Percentiles rank a stretch among this genome's conserved stretches.
Evolutionary conservation across 495 filamentous ascomycete genomes (phyloP).

Genomic region (Annulohypoxylon bovei): DNA sequence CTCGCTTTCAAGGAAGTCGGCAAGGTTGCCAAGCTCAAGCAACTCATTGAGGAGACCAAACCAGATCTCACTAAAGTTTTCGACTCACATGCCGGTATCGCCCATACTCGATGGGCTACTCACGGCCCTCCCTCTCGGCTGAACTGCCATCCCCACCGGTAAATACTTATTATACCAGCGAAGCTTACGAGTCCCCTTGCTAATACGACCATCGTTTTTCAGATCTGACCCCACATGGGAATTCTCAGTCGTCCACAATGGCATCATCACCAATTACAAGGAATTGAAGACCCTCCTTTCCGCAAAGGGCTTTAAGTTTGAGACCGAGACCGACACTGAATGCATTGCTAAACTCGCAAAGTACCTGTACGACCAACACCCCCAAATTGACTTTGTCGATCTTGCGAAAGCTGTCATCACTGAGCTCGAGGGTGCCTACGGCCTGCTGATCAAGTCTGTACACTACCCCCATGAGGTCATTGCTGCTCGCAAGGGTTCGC

Average conservation of each 20-base stretch:
- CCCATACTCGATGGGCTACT: slow-evolving; percentile 98
- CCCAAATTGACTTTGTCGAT: slow-evolving; percentile 92
- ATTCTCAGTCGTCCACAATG: slow-evolving; percentile 98
- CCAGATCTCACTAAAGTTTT: slow-evolving; percentile 90
- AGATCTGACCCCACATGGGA: slow-evolving; percentile 87
- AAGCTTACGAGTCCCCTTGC: slow-evolving; percentile 44
- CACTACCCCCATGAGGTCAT: slow-evolving; percentile 99
- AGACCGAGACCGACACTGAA: slow-evolving; percentile 99
- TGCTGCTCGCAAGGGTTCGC: slow-evolving; percentile 96
- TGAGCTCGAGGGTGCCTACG: slow-evolving; percentile 97
- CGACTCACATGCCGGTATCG: slow-evolving; percentile 96
- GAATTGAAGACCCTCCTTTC: slow-evolving; percentile 93
- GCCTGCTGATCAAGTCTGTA: slow-evolving; percentile 94
- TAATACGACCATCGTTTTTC: slow-evolving; percentile 26
- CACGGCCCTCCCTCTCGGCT: slow-evolving; percentile 91
- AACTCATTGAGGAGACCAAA: slow-evolving; percentile 85
- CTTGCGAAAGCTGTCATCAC: slow-evolving; percentile 97
- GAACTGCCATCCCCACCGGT: slow-evolving; percentile 99
- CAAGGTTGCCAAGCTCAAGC: slow-evolving; percentile 95
- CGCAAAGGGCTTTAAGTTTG: slow-evolving; percentile 95
- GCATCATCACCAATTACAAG: slow-evolving; percentile 99
- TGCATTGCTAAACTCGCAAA: slow-evolving; percentile 99
- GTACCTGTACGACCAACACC: slow-evolving; percentile 96
- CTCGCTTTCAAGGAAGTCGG: slow-evolving; percentile 98
- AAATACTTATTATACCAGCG: slow-evolving; percentile 49